phyloP scores from a whole-genome alignment of 345 rosid species.

The Sisymbrium altissimum region DNA sequence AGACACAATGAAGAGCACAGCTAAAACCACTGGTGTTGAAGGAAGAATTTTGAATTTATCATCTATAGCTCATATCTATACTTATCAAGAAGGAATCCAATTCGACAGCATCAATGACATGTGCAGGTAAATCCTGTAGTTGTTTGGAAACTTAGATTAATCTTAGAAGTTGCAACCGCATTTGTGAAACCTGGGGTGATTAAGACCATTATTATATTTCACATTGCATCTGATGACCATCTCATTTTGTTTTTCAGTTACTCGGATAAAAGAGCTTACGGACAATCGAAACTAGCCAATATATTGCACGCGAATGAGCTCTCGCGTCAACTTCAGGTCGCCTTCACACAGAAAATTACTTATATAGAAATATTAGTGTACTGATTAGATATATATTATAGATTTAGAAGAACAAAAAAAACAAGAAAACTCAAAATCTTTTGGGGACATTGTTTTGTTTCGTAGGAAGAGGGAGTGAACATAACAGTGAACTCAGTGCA shows the following conservation, averaged over 20 bases:
- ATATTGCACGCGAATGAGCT: constrained; percentile 85
- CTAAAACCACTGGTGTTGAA: constrained; percentile 56
- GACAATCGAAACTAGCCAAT: constrained; percentile 91
- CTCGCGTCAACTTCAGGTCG: constrained; percentile 76
- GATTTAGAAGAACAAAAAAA: neutral
- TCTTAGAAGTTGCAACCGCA: neutral
- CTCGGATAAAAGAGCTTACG: constrained; percentile 82
- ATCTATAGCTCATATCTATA: constrained; percentile 74
- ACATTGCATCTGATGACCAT: neutral
- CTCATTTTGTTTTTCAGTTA: constrained; percentile 42
- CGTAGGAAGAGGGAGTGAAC: constrained; percentile 73
- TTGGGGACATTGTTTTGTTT: constrained; percentile 11
- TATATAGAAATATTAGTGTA: neutral
- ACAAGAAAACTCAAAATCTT: neutral
- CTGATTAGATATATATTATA: neutral
- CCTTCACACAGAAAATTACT: constrained; percentile 10
- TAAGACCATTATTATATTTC: neutral
- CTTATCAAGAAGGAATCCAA: constrained; percentile 57
- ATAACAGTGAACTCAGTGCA: constrained; percentile 87
- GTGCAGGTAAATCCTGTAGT: constrained; percentile 11
- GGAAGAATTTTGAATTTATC: constrained; percentile 87
- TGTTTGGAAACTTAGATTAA: neutral
- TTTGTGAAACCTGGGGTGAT: neutral
- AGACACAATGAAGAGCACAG: constrained; percentile 74
- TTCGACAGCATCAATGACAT: constrained; percentile 61